phyloP scores from a whole-genome alignment of 352 stramenopile species.

The Thraustotheca clavata region DNA sequence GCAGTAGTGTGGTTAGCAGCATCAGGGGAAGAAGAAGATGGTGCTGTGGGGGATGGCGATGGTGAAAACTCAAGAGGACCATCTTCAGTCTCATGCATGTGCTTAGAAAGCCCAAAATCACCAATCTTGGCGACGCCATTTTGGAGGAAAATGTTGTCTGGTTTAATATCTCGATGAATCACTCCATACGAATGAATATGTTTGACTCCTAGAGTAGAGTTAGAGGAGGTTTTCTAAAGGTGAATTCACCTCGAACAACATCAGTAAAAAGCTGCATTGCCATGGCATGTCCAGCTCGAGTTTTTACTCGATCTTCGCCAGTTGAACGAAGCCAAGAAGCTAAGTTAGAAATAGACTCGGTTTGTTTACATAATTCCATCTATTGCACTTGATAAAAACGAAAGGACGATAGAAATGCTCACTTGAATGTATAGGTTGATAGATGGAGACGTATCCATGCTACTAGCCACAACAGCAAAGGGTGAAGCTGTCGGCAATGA shows the following conservation, averaged over 20 bases:
- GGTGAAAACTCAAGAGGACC: background rate
- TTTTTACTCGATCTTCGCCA: constrained; percentile 36
- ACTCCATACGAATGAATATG: constrained; percentile 67
- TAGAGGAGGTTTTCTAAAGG: background rate
- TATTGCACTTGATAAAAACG: constrained; percentile 23
- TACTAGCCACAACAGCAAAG: constrained; percentile 22
- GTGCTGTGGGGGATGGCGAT: constrained; percentile 18
- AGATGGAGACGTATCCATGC: constrained; percentile 30
- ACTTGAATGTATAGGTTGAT: constrained; percentile 76
- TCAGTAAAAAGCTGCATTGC: constrained; percentile 54
- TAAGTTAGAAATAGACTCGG: constrained; percentile 48
- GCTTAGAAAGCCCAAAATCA: constrained; percentile 62
- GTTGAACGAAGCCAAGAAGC: constrained; percentile 63
- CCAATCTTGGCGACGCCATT: constrained; percentile 52
- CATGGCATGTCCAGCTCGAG: constrained; percentile 41
- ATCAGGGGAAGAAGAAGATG: constrained; percentile 23
- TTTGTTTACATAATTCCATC: constrained; percentile 17
- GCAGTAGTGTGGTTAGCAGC: constrained; percentile 64
- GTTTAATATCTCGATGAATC: constrained; percentile 69
- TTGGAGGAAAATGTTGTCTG: constrained; percentile 69
- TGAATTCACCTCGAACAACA: constrained; percentile 33
- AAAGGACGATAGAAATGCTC: constrained; percentile 30
- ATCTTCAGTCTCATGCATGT: constrained; percentile 6
- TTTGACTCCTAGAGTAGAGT: constrained; percentile 36
- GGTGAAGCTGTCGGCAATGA: background rate